Evolutionary conservation across 139 green algal species (phyloP), one percentile per base, ranked within the genome.

Genomic region (Picochlorum sp.): DNA sequence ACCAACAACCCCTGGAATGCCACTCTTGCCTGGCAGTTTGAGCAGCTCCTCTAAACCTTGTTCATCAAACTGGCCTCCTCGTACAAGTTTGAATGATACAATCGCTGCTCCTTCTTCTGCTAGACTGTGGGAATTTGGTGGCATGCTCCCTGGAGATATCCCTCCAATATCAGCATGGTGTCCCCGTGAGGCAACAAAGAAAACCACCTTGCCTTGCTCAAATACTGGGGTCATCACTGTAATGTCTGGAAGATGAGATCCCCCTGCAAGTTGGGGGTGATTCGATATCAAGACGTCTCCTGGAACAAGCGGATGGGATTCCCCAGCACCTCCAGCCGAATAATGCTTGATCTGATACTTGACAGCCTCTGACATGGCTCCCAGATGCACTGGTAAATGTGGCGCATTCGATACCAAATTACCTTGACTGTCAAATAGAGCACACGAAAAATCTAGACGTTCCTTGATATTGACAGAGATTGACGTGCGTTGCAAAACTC

Each of bases 391-490:
- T 0, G 92, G 92, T 55, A 98, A 79, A 81, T 98, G 92, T 2
- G 92, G 92, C 10, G 92, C 92, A 69, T 98, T 98, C 60, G 92
- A 91, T n/a, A 98, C 91, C 49, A 97, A 80, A 30, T 76, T 74
- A 28, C 91, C 71, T 1, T 69, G 2, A 7, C n/a, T 24, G 24
- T 75, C 73, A 71, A 96, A 96, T 38, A 96, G 79, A 11, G 92
- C 92, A 64, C 92, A 98, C 38, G 78, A 91, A 76, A 97, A 98
- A 81, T 98, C 92, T 6, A 98, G 83, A 0, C 92, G 81, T 77
- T 98, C 92, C 76, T 98, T 98, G 80, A 98, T 97, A 84, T 97
- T 98, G 49, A 97, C 93, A 4, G 79, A 91, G 61, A 96, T 84
- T 57, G 72, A 83, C 47, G 92, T 97, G 63, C 89, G 79, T 81